Conservation (phyloP, 2,329 filamentous ascomycete species). For the Apiospora kogelbergensis region DNA sequence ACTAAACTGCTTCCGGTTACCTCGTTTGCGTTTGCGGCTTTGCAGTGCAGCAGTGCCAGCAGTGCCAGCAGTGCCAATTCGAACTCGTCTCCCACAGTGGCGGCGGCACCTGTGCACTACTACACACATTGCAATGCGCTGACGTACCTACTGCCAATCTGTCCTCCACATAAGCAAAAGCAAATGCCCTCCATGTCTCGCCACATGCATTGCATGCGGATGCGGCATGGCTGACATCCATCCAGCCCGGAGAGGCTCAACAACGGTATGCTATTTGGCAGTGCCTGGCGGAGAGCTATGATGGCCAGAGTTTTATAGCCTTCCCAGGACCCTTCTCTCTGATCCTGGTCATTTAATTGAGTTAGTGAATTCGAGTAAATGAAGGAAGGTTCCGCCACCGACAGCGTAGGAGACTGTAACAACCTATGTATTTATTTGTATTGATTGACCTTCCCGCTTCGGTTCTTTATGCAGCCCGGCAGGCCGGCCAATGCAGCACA, state of each 20-base stretch:
- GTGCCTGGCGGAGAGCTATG: neutral
- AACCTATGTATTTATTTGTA: no score
- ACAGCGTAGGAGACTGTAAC: no score
- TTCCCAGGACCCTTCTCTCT: no score
- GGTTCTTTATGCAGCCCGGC: neutral
- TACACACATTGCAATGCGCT: neutral
- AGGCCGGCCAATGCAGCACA: neutral
- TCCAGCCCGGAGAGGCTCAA: neutral
- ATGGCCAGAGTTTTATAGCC: neutral
- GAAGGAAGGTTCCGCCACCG: no score
- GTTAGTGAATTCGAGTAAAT: no score
- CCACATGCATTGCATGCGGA: neutral
- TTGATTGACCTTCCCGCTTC: no score
- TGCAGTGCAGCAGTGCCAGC: neutral
- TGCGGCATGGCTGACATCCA: neutral
- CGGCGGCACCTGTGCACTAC: neutral
- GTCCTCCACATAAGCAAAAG: neutral
- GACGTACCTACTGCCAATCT: neutral
- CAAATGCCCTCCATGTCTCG: neutral
- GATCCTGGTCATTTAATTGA: no score
- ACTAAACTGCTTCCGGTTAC: neutral
- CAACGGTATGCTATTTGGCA: neutral
- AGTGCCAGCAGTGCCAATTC: neutral
- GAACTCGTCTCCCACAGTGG: neutral
- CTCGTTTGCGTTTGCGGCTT: neutral